These are phyloP conservation scores for Phaffia tasmanica DNA, from an alignment of 768 basidiomycete genomes.

Conservation along the genomic window DNA sequence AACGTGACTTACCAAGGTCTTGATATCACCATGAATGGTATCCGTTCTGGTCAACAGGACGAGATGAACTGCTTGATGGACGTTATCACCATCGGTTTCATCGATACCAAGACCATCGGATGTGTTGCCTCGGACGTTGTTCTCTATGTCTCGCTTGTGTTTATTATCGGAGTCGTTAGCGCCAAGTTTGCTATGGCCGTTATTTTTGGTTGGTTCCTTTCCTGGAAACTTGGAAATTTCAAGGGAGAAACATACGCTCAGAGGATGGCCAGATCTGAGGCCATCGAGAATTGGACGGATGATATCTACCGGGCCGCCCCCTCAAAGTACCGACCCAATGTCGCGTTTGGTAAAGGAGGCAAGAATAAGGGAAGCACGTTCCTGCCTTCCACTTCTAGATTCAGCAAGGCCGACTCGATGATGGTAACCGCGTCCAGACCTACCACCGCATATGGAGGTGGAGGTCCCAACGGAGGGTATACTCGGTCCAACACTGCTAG, in stretches of 20 bases:
- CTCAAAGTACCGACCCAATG: constrained; percentile 77
- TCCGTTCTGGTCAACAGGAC: constrained; percentile 56
- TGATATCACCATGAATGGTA: constrained; percentile 77
- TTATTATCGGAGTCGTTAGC: constrained; percentile 92
- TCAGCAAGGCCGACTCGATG: constrained; percentile 60
- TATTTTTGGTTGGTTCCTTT: constrained; percentile 94
- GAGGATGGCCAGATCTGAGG: constrained; percentile 72
- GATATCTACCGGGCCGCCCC: constrained; percentile 94
- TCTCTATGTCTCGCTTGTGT: constrained; percentile 84
- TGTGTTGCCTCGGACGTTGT: constrained; percentile 93
- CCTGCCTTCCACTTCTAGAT: constrained; percentile 45
- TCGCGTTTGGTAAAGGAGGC: constrained; percentile 44
- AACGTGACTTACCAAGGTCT: constrained; percentile 66
- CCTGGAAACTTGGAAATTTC: constrained; percentile 89
- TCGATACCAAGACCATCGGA: constrained; percentile 87
- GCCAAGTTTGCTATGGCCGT: constrained; percentile 96
- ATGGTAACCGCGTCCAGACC: constrained; percentile 38
- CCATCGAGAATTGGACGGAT: constrained; percentile 92
- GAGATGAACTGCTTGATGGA: constrained; percentile 77
- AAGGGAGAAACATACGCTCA: constrained; percentile 84
- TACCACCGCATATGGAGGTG: constrained; percentile 34
- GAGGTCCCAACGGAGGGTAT: constrained; percentile 13
- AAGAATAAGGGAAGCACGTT: constrained; percentile 37
- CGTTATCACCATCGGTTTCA: constrained; percentile 75
- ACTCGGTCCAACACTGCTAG: constrained; percentile 39